Conservation (phyloP, 768 basidiomycete species). For the Boletus rubescentipes region DNA sequence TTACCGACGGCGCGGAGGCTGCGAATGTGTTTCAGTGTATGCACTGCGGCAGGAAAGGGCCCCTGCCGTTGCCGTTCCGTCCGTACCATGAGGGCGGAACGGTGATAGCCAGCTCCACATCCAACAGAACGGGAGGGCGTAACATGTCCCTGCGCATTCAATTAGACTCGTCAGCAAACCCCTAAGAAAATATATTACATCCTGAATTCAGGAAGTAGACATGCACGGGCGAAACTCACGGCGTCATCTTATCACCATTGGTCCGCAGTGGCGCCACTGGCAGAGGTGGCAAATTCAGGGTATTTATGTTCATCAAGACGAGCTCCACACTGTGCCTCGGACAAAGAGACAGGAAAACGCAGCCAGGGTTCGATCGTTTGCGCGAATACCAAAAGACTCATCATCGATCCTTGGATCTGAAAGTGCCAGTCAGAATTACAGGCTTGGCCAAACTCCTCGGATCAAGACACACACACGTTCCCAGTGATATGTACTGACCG, state of each 20-base stretch:
- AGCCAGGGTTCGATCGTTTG: slow-evolving; percentile 1
- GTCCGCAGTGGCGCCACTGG: background rate
- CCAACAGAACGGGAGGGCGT: background rate
- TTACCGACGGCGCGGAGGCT: slow-evolving; percentile 10
- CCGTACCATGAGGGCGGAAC: background rate
- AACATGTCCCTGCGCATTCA: background rate
- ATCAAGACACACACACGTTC: slow-evolving; percentile 9
- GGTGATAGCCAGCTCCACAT: slow-evolving; percentile 1
- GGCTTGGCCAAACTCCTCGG: slow-evolving; percentile 18
- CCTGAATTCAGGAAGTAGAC: background rate
- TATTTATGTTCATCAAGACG: slow-evolving; percentile 3
- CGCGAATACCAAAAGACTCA: slow-evolving; percentile 3
- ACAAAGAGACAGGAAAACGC: slow-evolving; percentile 7
- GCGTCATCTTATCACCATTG: background rate
- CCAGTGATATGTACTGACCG: background rate
- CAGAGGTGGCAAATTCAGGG: background rate
- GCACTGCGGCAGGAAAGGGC: background rate
- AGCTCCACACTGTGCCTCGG: slow-evolving; percentile 6
- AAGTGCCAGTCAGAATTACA: background rate
- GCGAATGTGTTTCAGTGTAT: background rate
- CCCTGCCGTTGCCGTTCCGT: slow-evolving; percentile 4
- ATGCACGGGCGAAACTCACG: background rate
- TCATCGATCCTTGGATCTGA: background rate
- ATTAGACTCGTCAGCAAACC: background rate
- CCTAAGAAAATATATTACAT: background rate